These are phyloP conservation scores for Penicillium pulvis DNA, from an alignment of 495 filamentous ascomycete species.

Conservation along the genomic window DNA sequence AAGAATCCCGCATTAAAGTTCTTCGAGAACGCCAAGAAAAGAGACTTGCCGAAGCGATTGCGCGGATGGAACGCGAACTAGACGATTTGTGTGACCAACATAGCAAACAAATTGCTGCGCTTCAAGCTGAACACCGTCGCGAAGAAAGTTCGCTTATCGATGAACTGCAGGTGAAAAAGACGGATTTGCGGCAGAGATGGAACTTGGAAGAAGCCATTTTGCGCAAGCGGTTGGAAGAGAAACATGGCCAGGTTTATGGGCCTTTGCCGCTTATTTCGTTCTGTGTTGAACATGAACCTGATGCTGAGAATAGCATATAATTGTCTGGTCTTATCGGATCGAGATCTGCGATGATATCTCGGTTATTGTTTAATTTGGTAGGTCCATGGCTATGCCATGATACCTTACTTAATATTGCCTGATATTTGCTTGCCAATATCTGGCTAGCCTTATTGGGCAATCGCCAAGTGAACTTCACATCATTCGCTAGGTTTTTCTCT, in stretches of 20 bases:
- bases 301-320: slow-evolving; percentile 9
- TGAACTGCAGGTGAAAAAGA: slow-evolving; percentile 53
- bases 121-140: slow-evolving; percentile 53
- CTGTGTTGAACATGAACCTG: slow-evolving; percentile 14
- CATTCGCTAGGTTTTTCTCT: background rate
- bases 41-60: slow-evolving; percentile 64
- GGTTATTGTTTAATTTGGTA: background rate
- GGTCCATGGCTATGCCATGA: slow-evolving; percentile 14
- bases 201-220: slow-evolving; percentile 63
- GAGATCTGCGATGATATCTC: background rate
- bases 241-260: slow-evolving; percentile 51
- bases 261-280: slow-evolving; percentile 47
- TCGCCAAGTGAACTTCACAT: background rate
- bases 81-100: slow-evolving; percentile 54
- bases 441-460: background rate
- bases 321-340: background rate
- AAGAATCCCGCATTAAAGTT: slow-evolving; percentile 75
- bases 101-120: slow-evolving; percentile 49
- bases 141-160: slow-evolving; percentile 55
- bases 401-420: slow-evolving; percentile 29
- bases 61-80: slow-evolving; percentile 66
- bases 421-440: background rate
- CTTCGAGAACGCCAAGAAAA: slow-evolving; percentile 75
- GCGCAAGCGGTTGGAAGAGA: slow-evolving; percentile 58
- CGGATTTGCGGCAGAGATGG: slow-evolving; percentile 59